Evolutionary conservation across 805 yeast species (phyloP).

Genomic region (Tetrapisispora fleetii): DNA sequence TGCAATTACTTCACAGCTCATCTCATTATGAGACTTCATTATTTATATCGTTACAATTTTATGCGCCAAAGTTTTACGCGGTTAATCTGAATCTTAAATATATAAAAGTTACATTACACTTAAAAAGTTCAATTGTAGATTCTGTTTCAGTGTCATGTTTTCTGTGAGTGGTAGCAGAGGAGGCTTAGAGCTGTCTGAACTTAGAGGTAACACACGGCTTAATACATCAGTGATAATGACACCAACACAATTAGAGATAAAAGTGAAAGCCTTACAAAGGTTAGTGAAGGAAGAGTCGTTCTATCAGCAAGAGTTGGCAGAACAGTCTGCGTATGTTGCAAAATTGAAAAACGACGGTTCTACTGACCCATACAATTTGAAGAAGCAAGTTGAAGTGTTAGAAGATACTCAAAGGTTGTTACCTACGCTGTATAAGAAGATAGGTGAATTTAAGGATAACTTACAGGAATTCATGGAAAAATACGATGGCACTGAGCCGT

Average conservation of each 20-base stretch:
- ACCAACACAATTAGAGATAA: constrained; percentile 63
- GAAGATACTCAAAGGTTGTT: constrained; percentile 46
- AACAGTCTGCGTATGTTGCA: constrained; percentile 42
- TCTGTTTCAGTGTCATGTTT: too few species aligned
- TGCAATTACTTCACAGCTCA: too few species aligned
- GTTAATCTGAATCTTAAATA: too few species aligned
- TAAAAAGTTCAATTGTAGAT: too few species aligned
- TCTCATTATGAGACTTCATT: too few species aligned
- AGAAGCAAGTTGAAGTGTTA: constrained; percentile 41
- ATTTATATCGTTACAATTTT: too few species aligned
- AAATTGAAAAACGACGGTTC: constrained; percentile 34
- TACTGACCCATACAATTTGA: constrained; percentile 58
- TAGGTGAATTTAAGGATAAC: constrained; percentile 31
- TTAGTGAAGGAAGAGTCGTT: constrained; percentile 55
- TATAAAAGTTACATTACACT: too few species aligned
- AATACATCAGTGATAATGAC: constrained; percentile 52
- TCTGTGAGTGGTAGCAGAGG: too few species aligned
- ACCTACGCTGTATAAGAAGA: constrained; percentile 38
- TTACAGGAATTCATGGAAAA: constrained; percentile 33
- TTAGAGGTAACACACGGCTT: too few species aligned
- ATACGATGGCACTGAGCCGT: constrained; percentile 30
- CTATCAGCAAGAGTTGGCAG: constrained; percentile 49
- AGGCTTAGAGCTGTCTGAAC: too few species aligned
- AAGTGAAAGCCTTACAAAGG: constrained; percentile 57
- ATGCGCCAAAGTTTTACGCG: too few species aligned